Conservation (phyloP, 2,329 filamentous ascomycete genomes). For the Aspergillus fructus region DNA sequence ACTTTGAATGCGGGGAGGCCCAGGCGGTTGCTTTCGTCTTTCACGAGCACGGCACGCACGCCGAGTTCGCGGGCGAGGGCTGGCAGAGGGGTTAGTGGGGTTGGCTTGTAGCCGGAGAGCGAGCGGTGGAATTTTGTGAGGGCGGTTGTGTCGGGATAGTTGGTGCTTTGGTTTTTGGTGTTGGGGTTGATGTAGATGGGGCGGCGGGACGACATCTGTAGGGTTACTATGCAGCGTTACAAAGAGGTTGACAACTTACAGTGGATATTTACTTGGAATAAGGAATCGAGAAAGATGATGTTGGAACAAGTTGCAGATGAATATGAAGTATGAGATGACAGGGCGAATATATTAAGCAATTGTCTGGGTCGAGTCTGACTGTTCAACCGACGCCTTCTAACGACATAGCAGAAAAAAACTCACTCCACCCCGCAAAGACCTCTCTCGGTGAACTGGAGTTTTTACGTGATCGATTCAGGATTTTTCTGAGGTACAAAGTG, state of each 20-base stretch:
- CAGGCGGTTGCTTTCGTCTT: conserved; percentile 69
- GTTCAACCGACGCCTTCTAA: conserved; percentile 10
- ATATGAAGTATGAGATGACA: too few species aligned
- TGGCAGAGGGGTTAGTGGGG: conserved; percentile 55
- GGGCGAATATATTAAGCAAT: too few species aligned
- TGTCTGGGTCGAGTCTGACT: background rate
- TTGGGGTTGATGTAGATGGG: conserved; percentile 29
- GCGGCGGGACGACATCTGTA: conserved; percentile 17
- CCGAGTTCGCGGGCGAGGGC: conserved; percentile 58
- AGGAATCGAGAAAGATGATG: background rate
- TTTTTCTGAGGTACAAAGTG: background rate
- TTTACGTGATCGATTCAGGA: background rate
- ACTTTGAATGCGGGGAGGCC: conserved; percentile 77
- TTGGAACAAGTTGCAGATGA: background rate
- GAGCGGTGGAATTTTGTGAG: conserved; percentile 53
- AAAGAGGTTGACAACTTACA: too few species aligned
- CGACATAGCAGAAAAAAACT: conserved; percentile 2
- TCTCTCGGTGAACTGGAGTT: background rate
- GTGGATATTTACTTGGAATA: background rate
- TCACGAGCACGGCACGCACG: conserved; percentile 61
- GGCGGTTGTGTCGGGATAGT: conserved; percentile 12
- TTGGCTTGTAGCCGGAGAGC: conserved; percentile 58
- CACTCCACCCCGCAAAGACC: background rate
- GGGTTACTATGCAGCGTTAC: background rate
- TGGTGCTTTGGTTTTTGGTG: conserved; percentile 15